Conservation (phyloP, 2,329 filamentous ascomycete genomes). For the Dactylellina sp. region DNA sequence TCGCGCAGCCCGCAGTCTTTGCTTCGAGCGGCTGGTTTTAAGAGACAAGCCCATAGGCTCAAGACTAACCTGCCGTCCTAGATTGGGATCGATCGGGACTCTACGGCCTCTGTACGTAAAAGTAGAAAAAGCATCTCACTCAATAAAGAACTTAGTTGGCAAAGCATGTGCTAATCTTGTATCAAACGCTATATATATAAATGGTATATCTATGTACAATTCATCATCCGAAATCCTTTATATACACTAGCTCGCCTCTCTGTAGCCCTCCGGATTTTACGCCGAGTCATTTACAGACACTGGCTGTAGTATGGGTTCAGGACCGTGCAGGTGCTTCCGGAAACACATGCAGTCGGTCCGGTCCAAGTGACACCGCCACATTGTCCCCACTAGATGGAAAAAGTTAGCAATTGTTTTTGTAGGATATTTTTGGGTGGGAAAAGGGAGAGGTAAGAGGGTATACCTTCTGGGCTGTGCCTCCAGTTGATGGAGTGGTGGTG, state of each 20-base stretch:
- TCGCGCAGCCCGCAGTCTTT: too few species aligned
- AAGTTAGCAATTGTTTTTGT: slow-evolving; percentile 7
- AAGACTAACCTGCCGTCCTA: too few species aligned
- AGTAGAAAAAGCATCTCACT: too few species aligned
- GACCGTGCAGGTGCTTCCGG: slow-evolving; percentile 25
- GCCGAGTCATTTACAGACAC: slow-evolving; percentile 29
- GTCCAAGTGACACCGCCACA: slow-evolving; percentile 60
- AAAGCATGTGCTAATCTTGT: neutral
- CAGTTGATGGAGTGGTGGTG: neutral
- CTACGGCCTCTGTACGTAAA: too few species aligned
- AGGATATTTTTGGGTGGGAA: neutral
- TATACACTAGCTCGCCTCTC: neutral
- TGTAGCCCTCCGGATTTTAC: neutral
- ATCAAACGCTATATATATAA: slow-evolving; percentile 4
- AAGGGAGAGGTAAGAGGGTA: too few species aligned
- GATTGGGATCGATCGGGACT: too few species aligned
- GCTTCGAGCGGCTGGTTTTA: too few species aligned
- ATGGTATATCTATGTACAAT: slow-evolving; percentile 31
- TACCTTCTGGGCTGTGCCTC: slow-evolving; percentile 18
- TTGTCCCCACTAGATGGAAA: slow-evolving; percentile 58
- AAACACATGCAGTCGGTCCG: slow-evolving; percentile 38
- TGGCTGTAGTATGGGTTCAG: slow-evolving; percentile 55
- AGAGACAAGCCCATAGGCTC: too few species aligned
- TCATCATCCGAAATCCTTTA: neutral
- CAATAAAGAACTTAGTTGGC: too few species aligned